Evolutionary conservation across 192 early-diverging fungal species (phyloP).

Genomic region (Coemansia sp.): DNA sequence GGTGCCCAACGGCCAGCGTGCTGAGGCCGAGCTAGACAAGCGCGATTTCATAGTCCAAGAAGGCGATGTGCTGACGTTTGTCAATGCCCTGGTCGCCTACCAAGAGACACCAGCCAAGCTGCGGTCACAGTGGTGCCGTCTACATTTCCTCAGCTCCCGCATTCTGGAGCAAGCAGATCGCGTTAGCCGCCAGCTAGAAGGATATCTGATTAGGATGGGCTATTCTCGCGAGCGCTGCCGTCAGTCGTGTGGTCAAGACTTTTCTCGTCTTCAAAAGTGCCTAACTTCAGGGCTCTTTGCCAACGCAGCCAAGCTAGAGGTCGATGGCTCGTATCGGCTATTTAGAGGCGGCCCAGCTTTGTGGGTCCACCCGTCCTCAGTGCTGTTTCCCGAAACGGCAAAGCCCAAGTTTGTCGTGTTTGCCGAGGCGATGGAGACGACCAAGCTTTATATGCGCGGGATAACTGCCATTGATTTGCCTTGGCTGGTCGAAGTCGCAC

Average conservation of each 20-base stretch:
- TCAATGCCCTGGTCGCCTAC: slow-evolving; percentile 85
- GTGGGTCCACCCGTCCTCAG: slow-evolving; percentile 83
- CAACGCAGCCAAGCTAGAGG: slow-evolving; percentile 77
- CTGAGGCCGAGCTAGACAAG: slow-evolving; percentile 83
- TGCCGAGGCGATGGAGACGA: slow-evolving; percentile 83
- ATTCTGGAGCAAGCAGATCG: slow-evolving; percentile 88
- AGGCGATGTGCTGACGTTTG: slow-evolving; percentile 91
- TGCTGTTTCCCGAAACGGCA: slow-evolving; percentile 61
- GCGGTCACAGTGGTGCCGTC: slow-evolving; percentile 76
- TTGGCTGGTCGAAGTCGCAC: slow-evolving; percentile 75
- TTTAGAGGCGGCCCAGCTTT: slow-evolving; percentile 77
- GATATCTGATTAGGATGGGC: slow-evolving; percentile 73
- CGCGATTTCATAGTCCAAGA: slow-evolving; percentile 87
- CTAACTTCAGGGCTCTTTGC: slow-evolving; percentile 90
- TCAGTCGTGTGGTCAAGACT: slow-evolving; percentile 69
- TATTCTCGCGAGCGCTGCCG: slow-evolving; percentile 72
- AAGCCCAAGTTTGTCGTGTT: slow-evolving; percentile 86
- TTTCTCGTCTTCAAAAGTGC: slow-evolving; percentile 73
- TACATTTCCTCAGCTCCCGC: slow-evolving; percentile 77
- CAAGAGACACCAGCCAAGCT: slow-evolving; percentile 82
- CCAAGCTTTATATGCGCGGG: slow-evolving; percentile 84
- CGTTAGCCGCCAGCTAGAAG: slow-evolving; percentile 85
- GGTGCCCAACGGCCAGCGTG: slow-evolving; percentile 76
- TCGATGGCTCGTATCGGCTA: slow-evolving; percentile 81
- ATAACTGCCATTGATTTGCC: slow-evolving; percentile 80